Base-by-base conservation (phyloP, 345 rosid species). In the Euphorbia pulcherrima region DNA sequence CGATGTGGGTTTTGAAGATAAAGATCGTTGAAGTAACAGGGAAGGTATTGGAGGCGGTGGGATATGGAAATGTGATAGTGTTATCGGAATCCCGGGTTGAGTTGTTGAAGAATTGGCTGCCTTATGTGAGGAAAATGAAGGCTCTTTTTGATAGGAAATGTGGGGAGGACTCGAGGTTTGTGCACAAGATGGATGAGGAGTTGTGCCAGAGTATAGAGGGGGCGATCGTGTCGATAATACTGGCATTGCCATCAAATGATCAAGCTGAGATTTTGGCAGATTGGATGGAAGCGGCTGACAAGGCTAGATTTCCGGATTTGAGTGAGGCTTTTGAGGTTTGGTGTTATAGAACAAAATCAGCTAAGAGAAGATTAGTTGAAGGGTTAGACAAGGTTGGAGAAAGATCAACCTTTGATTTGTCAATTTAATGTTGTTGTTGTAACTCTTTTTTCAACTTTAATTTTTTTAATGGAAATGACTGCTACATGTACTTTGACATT, bases 251-350 rank as follows among this genome's bases (percentile, higher is more conserved):
- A 47, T 89, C 95, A 0, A 86, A 87, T 8, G 96, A 90, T 70
- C 97, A 93, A 78, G 96, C 96, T 0, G 88, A 90, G 20, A 86
- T 90, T 8, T 82, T 93, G 30, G 84, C 91, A 23, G 99, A 86
- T 60, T 94, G 99, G 99, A 85, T 94, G 90, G 76, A 72, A 64
- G 76, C 75, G 60, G 76, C 74, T 0, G 88, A 86, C 63, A 84
- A 85, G 70, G 82, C 78, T 35, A 84, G 64, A 77, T 94, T 81
- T 78, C 97, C 97, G 0, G 99, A 94, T 78, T 74, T 94, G 77
- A 90, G 88, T 26, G 98, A 94, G 79, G 99, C 96, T 0, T 94
- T 94, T 35, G 99, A 94, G 72, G 82, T 94, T 68, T 90, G 99
- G 97, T 89, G 96, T 72, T 90, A 86, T 73, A 84, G 99, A 82